Conservation (phyloP, 148 eudicot genomes). For the Camellia lanceoleosa region DNA sequence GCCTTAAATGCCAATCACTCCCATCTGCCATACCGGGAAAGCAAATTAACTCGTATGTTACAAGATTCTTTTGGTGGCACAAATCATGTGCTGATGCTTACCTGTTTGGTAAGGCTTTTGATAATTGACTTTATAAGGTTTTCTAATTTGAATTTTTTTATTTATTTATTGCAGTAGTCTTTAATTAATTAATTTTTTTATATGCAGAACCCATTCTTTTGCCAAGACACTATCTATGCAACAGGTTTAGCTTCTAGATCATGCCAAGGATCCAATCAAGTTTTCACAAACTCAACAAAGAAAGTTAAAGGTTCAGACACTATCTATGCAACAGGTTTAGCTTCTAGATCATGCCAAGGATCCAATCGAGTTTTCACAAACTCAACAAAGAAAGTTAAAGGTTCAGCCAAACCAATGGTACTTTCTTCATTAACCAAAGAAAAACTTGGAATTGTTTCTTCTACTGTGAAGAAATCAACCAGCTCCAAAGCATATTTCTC, state of each 20-base stretch:
- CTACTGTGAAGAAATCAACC: constrained; percentile 42
- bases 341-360: constrained; percentile 69
- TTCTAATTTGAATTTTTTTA: not conserved
- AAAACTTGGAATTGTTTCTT: constrained; percentile 39
- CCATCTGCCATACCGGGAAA: constrained; percentile 83
- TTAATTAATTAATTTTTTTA: not conserved
- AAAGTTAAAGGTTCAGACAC: constrained; percentile 37
- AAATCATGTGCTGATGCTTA: constrained; percentile 52
- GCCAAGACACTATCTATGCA: constrained; percentile 69
- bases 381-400: constrained; percentile 39
- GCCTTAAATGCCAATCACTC: constrained; percentile 66
- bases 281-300: constrained; percentile 37
- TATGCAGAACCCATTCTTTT: constrained; percentile 56
- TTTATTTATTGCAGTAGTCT: not conserved
- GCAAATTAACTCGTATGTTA: constrained; percentile 70
- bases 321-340: constrained; percentile 38
- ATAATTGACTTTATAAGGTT: not conserved
- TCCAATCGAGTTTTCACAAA: constrained; percentile 36
- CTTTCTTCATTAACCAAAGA: constrained; percentile 39
- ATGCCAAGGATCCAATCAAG: constrained; percentile 46
- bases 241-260: constrained; percentile 70
- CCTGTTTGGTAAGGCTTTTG: constrained; percentile 60
- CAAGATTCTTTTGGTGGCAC: constrained; percentile 85
- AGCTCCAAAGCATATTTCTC: constrained; percentile 31
- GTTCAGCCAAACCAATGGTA: constrained; percentile 29